Evolutionary conservation across 345 rosid species (phyloP).

Genomic region (Arabis alpina): DNA sequence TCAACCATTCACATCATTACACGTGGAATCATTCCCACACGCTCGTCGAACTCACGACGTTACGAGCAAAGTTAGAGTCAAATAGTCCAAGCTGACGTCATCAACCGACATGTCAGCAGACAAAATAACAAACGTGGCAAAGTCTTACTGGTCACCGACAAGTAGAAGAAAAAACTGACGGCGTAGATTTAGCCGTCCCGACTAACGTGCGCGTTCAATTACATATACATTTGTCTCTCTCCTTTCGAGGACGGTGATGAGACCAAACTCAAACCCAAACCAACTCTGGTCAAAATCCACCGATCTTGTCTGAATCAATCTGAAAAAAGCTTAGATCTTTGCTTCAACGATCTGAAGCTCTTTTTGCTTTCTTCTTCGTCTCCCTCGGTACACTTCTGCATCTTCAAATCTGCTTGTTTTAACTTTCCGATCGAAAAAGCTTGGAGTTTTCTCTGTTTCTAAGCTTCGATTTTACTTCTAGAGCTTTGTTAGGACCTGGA

Average conservation of each 20-base stretch:
- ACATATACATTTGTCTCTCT: neutral
- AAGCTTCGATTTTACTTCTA: constrained; percentile 26
- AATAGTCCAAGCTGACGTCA: constrained; percentile 28
- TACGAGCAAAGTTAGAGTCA: constrained; percentile 19
- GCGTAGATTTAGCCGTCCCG: constrained; percentile 33
- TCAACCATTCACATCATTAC: neutral
- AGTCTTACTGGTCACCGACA: constrained; percentile 66
- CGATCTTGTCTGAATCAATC: constrained; percentile 11
- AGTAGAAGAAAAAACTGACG: constrained; percentile 30
- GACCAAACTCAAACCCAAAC: constrained; percentile 31
- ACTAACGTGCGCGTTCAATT: constrained; percentile 44
- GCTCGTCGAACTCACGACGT: constrained; percentile 21
- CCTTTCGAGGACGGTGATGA: constrained; percentile 38
- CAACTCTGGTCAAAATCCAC: constrained; percentile 17
- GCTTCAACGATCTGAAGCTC: constrained; percentile 1
- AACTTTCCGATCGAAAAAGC: constrained; percentile 5
- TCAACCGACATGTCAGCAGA: constrained; percentile 28
- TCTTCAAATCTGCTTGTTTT: constrained; percentile 21
- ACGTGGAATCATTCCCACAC: constrained; percentile 26
- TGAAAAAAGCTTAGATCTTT: constrained; percentile 8
- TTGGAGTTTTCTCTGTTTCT: constrained; percentile 20
- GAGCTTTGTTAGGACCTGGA: neutral
- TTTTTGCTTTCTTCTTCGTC: constrained; percentile 1
- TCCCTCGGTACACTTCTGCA: constrained; percentile 29
- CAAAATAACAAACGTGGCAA: constrained; percentile 46